Conservation (phyloP, 257 asterid genomes). For the Solanum ossicruentum region DNA sequence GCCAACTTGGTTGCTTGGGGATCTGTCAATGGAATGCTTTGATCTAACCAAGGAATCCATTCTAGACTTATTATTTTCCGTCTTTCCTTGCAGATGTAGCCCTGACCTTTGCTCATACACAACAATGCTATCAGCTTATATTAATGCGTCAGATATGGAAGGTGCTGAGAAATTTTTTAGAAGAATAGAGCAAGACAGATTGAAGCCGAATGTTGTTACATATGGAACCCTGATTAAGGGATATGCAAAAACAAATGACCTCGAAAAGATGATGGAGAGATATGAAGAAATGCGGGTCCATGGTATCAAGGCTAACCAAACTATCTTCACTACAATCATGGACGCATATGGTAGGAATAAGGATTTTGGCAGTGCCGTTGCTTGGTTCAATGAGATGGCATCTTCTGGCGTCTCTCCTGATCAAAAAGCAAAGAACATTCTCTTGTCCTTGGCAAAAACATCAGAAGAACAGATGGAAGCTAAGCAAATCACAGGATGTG, state of each 20-base stretch:
- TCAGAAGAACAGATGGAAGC: constrained; percentile 71
- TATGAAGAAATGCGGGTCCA: constrained; percentile 54
- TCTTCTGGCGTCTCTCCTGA: constrained; percentile 55
- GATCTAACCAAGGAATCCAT: neutral
- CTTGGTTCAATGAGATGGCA: constrained; percentile 84
- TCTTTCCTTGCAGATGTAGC: constrained; percentile 33
- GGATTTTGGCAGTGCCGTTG: constrained; percentile 60
- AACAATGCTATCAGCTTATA: constrained; percentile 80
- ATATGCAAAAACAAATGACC: constrained; percentile 50
- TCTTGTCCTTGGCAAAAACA: constrained; percentile 76
- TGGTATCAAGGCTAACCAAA: constrained; percentile 56
- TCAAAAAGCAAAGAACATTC: constrained; percentile 77
- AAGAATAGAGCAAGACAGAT: constrained; percentile 70
- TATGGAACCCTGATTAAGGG: constrained; percentile 80
- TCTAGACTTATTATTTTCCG: neutral
- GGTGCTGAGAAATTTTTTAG: constrained; percentile 82
- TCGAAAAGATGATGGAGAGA: constrained; percentile 82
- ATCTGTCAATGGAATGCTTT: neutral
- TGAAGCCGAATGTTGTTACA: constrained; percentile 58
- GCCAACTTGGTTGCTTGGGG: neutral
- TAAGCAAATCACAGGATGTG: constrained; percentile 32
- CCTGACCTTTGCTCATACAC: constrained; percentile 91
- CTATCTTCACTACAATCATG: constrained; percentile 78
- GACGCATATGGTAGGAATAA: constrained; percentile 79
- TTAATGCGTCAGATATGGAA: constrained; percentile 85